These are phyloP conservation scores for Tolypocladium tropicale DNA, from an alignment of 2,329 filamentous ascomycete genomes.

Conservation along the genomic window DNA sequence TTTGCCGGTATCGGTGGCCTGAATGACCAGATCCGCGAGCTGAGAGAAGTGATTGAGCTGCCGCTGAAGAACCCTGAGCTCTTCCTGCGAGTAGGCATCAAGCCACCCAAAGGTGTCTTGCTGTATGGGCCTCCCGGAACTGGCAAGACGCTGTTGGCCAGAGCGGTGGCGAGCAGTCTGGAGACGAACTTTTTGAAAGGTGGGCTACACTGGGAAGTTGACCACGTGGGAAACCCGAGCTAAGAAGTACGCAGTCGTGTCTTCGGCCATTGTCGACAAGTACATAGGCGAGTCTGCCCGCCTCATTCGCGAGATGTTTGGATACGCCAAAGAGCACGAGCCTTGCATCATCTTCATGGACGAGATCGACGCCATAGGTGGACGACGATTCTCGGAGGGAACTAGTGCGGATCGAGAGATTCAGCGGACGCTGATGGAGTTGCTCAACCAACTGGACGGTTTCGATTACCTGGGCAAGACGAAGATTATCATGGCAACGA, in stretches of 20 bases:
- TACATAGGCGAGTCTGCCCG: slow-evolving; percentile 98
- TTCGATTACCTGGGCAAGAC: slow-evolving; percentile 99
- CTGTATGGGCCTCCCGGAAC: slow-evolving; percentile 95
- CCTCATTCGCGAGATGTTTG: slow-evolving; percentile 98
- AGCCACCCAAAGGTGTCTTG: slow-evolving; percentile 94
- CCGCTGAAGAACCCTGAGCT: slow-evolving; percentile 98
- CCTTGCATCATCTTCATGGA: slow-evolving; percentile 99
- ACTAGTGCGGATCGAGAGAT: slow-evolving; percentile 97
- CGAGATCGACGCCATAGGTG: slow-evolving; percentile 98
- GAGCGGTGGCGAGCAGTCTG: slow-evolving; percentile 89
- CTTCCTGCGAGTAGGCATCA: slow-evolving; percentile 94
- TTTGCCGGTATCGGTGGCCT: slow-evolving; percentile 95
- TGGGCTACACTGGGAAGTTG: slow-evolving; percentile 20
- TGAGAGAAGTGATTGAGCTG: slow-evolving; percentile 94
- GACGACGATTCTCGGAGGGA: slow-evolving; percentile 90
- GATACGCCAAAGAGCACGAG: slow-evolving; percentile 98
- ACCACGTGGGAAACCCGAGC: background rate
- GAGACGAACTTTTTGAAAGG: slow-evolving; percentile 99
- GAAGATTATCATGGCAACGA: slow-evolving; percentile 99
- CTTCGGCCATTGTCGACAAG: slow-evolving; percentile 98
- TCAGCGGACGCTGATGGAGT: slow-evolving; percentile 95
- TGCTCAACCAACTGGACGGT: slow-evolving; percentile 95
- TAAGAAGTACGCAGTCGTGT: slow-evolving; percentile 59
- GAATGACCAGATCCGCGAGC: slow-evolving; percentile 96
- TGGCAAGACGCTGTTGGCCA: slow-evolving; percentile 87